A percentile compares a stretch with the other conserved stretches of the same genome.
Evolutionary conservation across 2,329 filamentous ascomycete species (phyloP).

Genomic region (Verticillium nubilum): DNA sequence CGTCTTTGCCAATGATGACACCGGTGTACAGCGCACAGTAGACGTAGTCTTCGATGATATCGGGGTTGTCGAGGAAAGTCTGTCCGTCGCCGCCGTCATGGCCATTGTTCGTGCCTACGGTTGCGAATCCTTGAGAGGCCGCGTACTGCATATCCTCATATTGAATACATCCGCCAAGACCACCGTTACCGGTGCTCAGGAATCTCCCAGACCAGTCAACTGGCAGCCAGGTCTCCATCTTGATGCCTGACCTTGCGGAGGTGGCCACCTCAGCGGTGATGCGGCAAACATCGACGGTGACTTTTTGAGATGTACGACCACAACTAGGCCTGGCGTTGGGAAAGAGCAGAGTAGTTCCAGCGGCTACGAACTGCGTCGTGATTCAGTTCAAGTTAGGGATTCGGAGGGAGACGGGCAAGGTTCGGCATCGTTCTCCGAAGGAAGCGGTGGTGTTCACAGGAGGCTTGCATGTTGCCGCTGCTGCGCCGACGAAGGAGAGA

Average conservation of each 20-base stretch:
- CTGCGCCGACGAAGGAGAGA: not conserved
- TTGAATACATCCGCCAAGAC: slow-evolving; percentile 39
- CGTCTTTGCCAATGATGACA: slow-evolving; percentile 36
- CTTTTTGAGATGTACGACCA: slow-evolving; percentile 10
- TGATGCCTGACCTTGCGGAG: slow-evolving; percentile 36
- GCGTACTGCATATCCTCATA: slow-evolving; percentile 38
- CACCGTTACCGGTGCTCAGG: slow-evolving; percentile 42
- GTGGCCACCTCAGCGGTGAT: slow-evolving; percentile 22
- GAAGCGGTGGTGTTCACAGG: not conserved
- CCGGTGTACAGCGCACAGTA: slow-evolving; percentile 36
- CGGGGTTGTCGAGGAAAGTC: slow-evolving; percentile 27
- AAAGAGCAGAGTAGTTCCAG: slow-evolving; percentile 30
- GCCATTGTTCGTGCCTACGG: slow-evolving; percentile 42
- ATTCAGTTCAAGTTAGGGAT: slow-evolving; percentile 19
- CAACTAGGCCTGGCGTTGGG: slow-evolving; percentile 33
- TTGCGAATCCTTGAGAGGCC: slow-evolving; percentile 33
- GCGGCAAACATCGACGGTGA: slow-evolving; percentile 20
- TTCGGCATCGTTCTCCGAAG: slow-evolving; percentile 9
- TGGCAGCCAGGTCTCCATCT: slow-evolving; percentile 41
- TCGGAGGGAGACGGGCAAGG: slow-evolving; percentile 20
- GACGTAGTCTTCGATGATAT: slow-evolving; percentile 29
- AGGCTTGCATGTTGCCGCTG: not conserved
- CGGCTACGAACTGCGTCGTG: slow-evolving; percentile 20
- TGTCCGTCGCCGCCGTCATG: slow-evolving; percentile 35
- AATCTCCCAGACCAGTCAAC: slow-evolving; percentile 38